Evolutionary conservation across 306 rosid species (phyloP).

Genomic region (Herpetospermum pedunculosum): DNA sequence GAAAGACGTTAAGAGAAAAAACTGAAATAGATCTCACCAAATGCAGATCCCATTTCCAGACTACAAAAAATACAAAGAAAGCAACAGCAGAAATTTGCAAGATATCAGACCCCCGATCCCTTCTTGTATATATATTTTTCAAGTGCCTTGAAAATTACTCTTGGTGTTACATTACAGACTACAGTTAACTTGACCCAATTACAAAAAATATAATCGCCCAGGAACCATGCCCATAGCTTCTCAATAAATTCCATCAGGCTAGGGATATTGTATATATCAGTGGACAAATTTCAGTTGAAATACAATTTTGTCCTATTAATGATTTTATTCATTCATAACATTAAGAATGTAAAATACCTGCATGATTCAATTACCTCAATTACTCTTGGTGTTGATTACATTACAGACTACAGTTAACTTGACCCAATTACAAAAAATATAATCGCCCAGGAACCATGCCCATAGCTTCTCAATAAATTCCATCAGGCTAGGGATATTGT

Average conservation of each 20-base stretch:
- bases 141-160: not conserved
- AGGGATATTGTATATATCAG: too few species aligned
- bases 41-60: not conserved
- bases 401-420: not conserved
- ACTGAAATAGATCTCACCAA: not conserved
- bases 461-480: not conserved
- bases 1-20: not conserved
- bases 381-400: not conserved
- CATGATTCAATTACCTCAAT: constrained; percentile 47
- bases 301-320: not conserved
- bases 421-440: not conserved
- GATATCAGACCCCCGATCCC: not conserved
- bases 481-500: not conserved
- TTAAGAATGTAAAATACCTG: not conserved
- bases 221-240: not conserved
- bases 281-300: not conserved
- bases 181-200: not conserved
- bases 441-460: not conserved
- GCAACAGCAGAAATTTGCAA: not conserved
- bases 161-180: not conserved
- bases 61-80: not conserved
- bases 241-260: not conserved
- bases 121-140: not conserved
- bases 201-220: not conserved
- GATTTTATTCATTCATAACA: not conserved